Evolutionary conservation across 2,329 filamentous ascomycete genomes (phyloP).

Genomic region (Beauveria medogensis): DNA sequence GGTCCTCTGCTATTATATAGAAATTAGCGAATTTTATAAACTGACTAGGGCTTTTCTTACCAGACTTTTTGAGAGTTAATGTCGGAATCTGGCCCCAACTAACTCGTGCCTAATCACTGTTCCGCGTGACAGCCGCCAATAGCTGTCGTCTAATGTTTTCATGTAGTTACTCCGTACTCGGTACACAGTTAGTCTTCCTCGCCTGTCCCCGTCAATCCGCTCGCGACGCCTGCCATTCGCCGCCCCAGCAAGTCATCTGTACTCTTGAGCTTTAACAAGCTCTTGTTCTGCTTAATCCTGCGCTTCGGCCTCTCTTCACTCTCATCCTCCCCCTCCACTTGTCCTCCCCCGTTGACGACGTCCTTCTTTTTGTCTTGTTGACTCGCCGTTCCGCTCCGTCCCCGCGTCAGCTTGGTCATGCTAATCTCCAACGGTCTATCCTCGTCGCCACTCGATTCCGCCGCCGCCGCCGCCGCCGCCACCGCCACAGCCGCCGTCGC

Average conservation of each 20-base stretch:
- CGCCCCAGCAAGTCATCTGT: conserved; percentile 40
- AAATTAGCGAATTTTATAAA: too few species aligned
- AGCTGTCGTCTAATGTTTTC: too few species aligned
- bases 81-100: too few species aligned
- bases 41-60: too few species aligned
- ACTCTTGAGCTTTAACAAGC: conserved; percentile 37
- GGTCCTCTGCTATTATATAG: too few species aligned
- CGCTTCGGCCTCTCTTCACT: neutral
- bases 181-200: conserved; percentile 20
- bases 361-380: neutral
- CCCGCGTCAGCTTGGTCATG: conserved; percentile 41
- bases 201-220: conserved; percentile 33
- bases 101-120: too few species aligned
- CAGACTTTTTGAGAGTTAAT: too few species aligned
- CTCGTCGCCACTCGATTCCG: conserved; percentile 67
- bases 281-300: conserved; percentile 25
- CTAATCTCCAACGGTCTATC: conserved; percentile 77
- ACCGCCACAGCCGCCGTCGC: neutral
- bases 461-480: conserved; percentile 31
- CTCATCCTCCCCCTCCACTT: neutral
- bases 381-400: conserved; percentile 16
- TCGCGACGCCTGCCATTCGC: conserved; percentile 40
- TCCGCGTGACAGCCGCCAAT: too few species aligned
- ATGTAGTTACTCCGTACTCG: too few species aligned
- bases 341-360: neutral